Evolutionary conservation across 768 basidiomycete genomes (phyloP).

Genomic region (Tylopilus vinaceipallidus): DNA sequence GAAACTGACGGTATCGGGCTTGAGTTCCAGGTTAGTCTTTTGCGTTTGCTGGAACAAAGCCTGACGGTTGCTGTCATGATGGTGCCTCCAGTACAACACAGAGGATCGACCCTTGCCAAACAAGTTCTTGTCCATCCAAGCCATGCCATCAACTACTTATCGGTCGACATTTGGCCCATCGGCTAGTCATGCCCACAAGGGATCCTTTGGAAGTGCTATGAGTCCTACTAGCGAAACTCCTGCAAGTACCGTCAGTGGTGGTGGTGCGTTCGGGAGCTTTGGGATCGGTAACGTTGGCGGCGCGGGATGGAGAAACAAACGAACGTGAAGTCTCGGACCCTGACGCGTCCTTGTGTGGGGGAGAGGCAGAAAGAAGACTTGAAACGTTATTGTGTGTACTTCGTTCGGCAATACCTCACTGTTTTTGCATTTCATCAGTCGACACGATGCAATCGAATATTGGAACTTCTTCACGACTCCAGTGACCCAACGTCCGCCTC

Average conservation of each 20-base stretch:
- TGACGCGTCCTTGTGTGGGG: background rate
- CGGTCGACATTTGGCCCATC: conserved; percentile 58
- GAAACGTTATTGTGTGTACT: conserved; percentile 10
- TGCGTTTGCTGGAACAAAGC: background rate
- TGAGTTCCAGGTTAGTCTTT: conserved; percentile 76
- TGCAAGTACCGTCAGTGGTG: conserved; percentile 29
- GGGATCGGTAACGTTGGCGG: conserved; percentile 43
- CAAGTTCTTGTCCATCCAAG: conserved; percentile 80
- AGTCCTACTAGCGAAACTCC: conserved; percentile 26
- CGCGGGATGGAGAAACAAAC: conserved; percentile 24
- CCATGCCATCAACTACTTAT: conserved; percentile 64
- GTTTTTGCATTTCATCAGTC: conserved; percentile 6
- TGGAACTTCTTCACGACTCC: background rate
- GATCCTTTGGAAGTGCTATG: conserved; percentile 14
- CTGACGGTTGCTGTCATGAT: background rate
- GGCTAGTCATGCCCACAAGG: conserved; percentile 20
- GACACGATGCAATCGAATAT: background rate
- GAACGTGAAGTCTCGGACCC: conserved; percentile 25
- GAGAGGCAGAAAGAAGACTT: conserved; percentile 3
- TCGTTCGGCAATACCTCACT: conserved; percentile 10
- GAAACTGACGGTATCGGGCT: conserved; percentile 83
- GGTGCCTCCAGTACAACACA: conserved; percentile 65
- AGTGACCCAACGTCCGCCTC: background rate
- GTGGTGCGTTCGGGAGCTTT: conserved; percentile 49
- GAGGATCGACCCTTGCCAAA: conserved; percentile 80